Percentiles rank a stretch among this genome's conserved stretches.
phyloP scores from a whole-genome alignment of 108 stramenopile genomes.

The Schizochytrium sp. region DNA sequence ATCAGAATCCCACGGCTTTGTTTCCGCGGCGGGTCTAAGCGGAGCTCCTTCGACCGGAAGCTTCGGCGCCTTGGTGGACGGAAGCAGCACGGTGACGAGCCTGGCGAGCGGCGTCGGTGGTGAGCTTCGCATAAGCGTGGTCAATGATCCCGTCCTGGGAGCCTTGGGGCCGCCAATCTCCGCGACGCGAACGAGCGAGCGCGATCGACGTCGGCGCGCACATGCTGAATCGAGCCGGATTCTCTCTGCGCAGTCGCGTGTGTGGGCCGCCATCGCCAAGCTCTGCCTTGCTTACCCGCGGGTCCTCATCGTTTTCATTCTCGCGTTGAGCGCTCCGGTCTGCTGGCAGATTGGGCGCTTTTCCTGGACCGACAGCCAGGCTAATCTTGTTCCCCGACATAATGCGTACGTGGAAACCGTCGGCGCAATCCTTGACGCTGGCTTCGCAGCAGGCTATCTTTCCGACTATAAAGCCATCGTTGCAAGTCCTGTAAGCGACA shows the following conservation, averaged over 20 bases:
- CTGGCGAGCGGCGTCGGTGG: neutral
- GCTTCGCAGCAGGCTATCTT: neutral
- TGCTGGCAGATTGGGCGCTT: neutral
- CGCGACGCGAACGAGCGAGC: neutral
- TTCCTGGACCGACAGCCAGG: neutral
- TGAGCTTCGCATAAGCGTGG: neutral
- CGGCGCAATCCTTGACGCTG: neutral
- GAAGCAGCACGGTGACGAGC: neutral
- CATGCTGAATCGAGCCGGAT: neutral
- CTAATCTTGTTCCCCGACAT: neutral
- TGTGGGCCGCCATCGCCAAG: slow-evolving; percentile 1
- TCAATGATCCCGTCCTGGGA: neutral
- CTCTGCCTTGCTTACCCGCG: neutral
- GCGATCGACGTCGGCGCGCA: neutral
- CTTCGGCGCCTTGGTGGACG: neutral
- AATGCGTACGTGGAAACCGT: neutral
- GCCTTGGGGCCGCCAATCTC: neutral
- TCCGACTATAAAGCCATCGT: neutral
- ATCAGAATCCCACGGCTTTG: too few relatives aligned
- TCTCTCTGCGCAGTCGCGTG: neutral
- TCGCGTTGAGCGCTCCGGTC: neutral
- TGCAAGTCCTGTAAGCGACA: neutral
- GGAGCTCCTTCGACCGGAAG: too few relatives aligned
- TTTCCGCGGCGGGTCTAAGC: too few relatives aligned
- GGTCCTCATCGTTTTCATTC: neutral